Base-by-base conservation (phyloP, 2,329 filamentous ascomycete species). In the Zymoseptoria pseudotritici region DNA sequence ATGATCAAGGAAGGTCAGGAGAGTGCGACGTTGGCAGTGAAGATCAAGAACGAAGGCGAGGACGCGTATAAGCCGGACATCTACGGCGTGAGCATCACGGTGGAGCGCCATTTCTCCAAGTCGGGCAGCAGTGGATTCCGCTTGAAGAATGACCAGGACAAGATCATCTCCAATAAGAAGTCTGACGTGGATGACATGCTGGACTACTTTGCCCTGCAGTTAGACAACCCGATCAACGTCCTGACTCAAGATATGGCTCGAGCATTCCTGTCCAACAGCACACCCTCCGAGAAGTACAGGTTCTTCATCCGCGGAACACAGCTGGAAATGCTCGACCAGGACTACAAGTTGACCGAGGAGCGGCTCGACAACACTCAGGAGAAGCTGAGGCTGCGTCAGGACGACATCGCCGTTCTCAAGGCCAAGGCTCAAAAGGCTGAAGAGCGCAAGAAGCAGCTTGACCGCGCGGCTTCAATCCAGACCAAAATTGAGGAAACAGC, bases 271-370 rank as follows among this genome's bases (percentile, higher is more conserved):
- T 96, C 93, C 70, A 84, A 87, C 42, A 93, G 94, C 11, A 89
- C 86, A 2, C 84, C 91, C 0, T 78, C 83, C 3, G 86, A 93
- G 61, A 99, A 99, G 73, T 99, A 97, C 80, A 94, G 90, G 66
- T 97, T 97, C 70, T 99, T 99, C 71, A 83, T 96, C 61, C 91
- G 92, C 68, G 94, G 94, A 24, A 95, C 96, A 0, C 92, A 97
- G 69, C 83, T 99, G 0, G 91, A 97, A 72, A 88, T 93, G 67
- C 81, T 99, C 9, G 91, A 96, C 71, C 87, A 90, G 63, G 94
- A 99, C 70, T 99, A 99, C 74, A 84, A 86, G 60, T 79, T 96
- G 59, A 85, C 97, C 13, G 86, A 88, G 62, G 88, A 96, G 65
- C 87, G 84, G 3, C 80, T 94, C 20, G 89, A 96, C 64, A 83